Conservation (phyloP, 257 asterid genomes). For the Penstemon eatonii region DNA sequence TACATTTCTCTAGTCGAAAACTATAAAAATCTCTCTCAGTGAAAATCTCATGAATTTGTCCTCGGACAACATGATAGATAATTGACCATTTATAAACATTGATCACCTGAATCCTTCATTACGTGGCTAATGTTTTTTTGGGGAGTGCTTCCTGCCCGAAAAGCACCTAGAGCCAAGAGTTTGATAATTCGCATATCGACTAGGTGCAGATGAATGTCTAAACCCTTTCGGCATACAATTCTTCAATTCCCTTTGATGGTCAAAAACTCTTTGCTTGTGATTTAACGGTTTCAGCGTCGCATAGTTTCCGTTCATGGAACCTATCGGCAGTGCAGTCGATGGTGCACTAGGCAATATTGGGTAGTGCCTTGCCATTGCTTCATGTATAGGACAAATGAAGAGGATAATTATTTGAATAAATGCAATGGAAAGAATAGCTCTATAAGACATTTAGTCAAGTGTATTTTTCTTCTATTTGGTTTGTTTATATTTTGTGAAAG, state of each 20-base stretch:
- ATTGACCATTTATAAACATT: too few relatives aligned
- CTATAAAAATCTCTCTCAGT: too few relatives aligned
- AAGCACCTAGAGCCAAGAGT: conserved; percentile 52
- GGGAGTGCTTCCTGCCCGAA: conserved; percentile 28
- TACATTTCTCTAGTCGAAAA: too few relatives aligned
- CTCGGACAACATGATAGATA: too few relatives aligned
- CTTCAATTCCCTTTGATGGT: conserved; percentile 38
- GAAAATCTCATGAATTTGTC: too few relatives aligned
- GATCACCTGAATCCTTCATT: not conserved
- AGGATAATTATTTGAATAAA: conserved; percentile 34
- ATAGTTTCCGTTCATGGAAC: conserved; percentile 6
- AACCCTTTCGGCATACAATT: conserved; percentile 79
- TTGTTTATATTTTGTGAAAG: conserved; percentile 12
- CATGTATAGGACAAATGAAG: conserved; percentile 29
- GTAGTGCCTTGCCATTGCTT: conserved; percentile 34
- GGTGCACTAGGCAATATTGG: conserved; percentile 19
- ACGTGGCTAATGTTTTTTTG: conserved; percentile 3
- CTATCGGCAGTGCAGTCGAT: conserved; percentile 28
- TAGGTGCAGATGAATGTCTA: conserved; percentile 77
- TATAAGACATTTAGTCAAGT: conserved; percentile 25
- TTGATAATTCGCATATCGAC: conserved; percentile 65
- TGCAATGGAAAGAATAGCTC: conserved; percentile 17
- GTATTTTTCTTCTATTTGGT: not conserved
- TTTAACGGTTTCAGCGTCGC: conserved; percentile 41
- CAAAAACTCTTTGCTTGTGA: conserved; percentile 34